Evolutionary conservation across 805 yeast genomes (phyloP), one percentile per base, ranked within the genome.

Genomic region (Saccharomycopsis sp.): DNA sequence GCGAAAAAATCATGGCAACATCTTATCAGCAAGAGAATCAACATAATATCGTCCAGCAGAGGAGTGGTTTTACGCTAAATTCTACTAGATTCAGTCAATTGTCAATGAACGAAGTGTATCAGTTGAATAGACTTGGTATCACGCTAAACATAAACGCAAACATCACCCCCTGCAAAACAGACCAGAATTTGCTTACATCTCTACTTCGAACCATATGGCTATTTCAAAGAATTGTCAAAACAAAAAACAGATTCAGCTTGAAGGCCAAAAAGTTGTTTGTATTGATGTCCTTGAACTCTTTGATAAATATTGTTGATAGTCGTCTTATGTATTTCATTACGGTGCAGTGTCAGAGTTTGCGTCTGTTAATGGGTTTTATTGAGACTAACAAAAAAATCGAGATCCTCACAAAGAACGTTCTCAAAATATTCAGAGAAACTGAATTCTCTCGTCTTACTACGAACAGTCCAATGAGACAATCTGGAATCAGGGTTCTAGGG

Each of bases 1-100:
- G 21, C 21, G 60, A 57, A 3, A 54, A 40, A 48, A 18, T 55
- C 7, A 51, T 57, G 37, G 37, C 37, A 5, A 29, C 37, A 29
- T 29, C 37, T 12, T 29, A 29, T 29, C 37, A 29, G 37, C 37
- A 29, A 12, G 12, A 7, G 12, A 29, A 5, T 29, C 37, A 29
- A 29, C 37, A n/a, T n/a, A n/a, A n/a, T n/a, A n/a, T n/a, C n/a
- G n/a, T n/a, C n/a, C n/a, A n/a, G n/a, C n/a, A n/a, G n/a, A n/a
- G n/a, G n/a, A n/a, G n/a, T n/a, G n/a, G n/a, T n/a, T n/a, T n/a
- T n/a, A n/a, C n/a, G n/a, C n/a, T n/a, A n/a, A 29, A 29, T 29
- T 29, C 9, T 7, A 29, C 37, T n/a, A 29, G 37, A 29, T 29
- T 29, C 12, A 12, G 12, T 29, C 12, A 12, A 7, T 7, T 29